phyloP scores from a whole-genome alignment of 208 protist species.

The Endotrypanum monterogeii region DNA sequence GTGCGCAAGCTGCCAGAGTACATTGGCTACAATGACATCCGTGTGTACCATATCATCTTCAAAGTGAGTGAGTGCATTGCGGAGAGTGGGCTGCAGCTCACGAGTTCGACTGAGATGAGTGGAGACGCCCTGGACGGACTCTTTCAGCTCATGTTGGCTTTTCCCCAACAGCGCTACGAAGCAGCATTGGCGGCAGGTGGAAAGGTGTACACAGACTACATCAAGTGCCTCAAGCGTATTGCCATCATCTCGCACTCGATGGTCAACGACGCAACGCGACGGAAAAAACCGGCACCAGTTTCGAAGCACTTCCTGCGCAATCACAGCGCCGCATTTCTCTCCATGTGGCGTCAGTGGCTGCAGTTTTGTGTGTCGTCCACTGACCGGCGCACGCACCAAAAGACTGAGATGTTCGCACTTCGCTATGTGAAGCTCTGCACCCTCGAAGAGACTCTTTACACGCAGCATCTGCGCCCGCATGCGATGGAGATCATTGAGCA shows the following conservation, averaged over 20 bases:
- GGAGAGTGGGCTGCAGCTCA: constrained; percentile 62
- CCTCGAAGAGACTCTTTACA: constrained; percentile 68
- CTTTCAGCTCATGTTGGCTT: constrained; percentile 58
- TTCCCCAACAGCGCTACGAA: constrained; percentile 67
- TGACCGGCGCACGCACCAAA: constrained; percentile 55
- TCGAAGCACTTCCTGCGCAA: constrained; percentile 62
- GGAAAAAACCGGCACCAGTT: constrained; percentile 70
- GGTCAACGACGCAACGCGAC: constrained; percentile 74
- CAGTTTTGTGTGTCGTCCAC: constrained; percentile 45
- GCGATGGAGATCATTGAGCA: constrained; percentile 74
- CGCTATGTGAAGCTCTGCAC: constrained; percentile 83
- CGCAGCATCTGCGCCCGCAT: constrained; percentile 54
- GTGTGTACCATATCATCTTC: constrained; percentile 67
- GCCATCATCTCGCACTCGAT: constrained; percentile 72
- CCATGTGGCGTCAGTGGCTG: constrained; percentile 77
- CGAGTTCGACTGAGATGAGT: constrained; percentile 38
- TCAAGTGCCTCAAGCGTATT: constrained; percentile 84
- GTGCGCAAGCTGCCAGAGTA: constrained; percentile 58
- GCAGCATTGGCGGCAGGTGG: constrained; percentile 41
- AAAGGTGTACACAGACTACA: constrained; percentile 64
- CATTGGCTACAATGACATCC: constrained; percentile 67
- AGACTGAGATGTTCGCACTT: constrained; percentile 82
- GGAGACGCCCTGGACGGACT: constrained; percentile 57
- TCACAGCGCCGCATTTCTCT: constrained; percentile 50
- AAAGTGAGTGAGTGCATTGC: constrained; percentile 84